A percentile compares a stretch with the other conserved stretches of the same genome.
phyloP scores from a whole-genome alignment of 2,329 filamentous ascomycete species.

The Thermoascus crustaceus region DNA sequence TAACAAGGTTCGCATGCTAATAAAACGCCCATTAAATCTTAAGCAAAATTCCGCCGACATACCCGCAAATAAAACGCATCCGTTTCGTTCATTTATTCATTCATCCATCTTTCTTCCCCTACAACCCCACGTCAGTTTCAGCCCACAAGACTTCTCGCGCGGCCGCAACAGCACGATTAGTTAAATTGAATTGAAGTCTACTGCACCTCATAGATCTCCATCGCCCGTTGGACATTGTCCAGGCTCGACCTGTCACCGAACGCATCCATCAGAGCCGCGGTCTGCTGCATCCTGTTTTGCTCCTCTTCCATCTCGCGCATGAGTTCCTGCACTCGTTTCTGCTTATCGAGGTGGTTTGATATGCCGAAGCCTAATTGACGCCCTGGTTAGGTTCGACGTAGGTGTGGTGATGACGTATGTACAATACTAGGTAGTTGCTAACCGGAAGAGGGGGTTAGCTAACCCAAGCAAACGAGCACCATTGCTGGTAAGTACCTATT shows the following conservation, averaged over 20 bases:
- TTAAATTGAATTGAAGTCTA: too few relatives aligned
- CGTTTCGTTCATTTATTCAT: too few relatives aligned
- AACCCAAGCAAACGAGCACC: not conserved
- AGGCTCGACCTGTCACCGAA: constrained; percentile 39
- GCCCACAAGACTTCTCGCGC: too few relatives aligned
- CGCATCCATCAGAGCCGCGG: constrained; percentile 37
- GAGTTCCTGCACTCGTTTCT: constrained; percentile 7
- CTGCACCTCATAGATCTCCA: constrained; percentile 37
- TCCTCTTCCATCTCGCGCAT: constrained; percentile 22
- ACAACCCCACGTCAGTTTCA: too few relatives aligned
- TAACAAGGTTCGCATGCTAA: too few relatives aligned
- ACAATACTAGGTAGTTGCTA: not conserved
- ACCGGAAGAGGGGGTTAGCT: not conserved
- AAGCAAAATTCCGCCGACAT: too few relatives aligned
- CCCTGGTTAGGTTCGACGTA: constrained; percentile 7
- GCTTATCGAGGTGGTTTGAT: constrained; percentile 16
- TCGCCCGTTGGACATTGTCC: constrained; percentile 37
- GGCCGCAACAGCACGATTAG: too few relatives aligned
- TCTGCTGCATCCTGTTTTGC: constrained; percentile 22
- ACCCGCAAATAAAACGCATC: too few relatives aligned
- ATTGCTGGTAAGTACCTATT: constrained; percentile 1
- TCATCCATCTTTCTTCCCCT: too few relatives aligned
- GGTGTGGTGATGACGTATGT: not conserved
- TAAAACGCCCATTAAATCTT: too few relatives aligned
- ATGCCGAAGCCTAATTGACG: constrained; percentile 16